These are phyloP conservation scores for Stephania yunnanensis DNA, from an alignment of 164 flowering plant species.

Conservation along the genomic window DNA sequence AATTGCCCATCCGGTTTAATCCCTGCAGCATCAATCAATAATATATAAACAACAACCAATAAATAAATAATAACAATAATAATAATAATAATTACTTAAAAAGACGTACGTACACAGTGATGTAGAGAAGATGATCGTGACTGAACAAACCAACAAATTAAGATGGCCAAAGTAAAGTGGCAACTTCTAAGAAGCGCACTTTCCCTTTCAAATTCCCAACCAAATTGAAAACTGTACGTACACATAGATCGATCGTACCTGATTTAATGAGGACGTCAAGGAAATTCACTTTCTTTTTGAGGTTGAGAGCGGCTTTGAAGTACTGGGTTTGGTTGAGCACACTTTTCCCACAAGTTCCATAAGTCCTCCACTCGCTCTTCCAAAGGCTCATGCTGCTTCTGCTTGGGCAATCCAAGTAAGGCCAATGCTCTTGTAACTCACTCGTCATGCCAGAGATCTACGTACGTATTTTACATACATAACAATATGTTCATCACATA, in stretches of 20 bases:
- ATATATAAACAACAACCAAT: too few species aligned
- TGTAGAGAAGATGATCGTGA: too few species aligned
- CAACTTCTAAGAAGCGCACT: too few species aligned
- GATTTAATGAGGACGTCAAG: constrained; percentile 22
- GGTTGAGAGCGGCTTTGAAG: constrained; percentile 30
- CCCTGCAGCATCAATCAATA: constrained; percentile 14
- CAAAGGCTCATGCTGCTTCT: constrained; percentile 23
- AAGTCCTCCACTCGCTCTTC: constrained; percentile 40
- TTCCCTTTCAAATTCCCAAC: too few species aligned
- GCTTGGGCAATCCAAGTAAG: constrained; percentile 35
- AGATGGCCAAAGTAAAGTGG: too few species aligned
- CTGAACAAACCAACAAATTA: too few species aligned
- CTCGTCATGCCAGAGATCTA: constrained; percentile 21
- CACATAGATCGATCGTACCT: constrained; percentile 15
- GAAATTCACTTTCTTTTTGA: constrained; percentile 24
- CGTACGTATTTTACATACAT: background rate
- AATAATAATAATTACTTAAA: too few species aligned
- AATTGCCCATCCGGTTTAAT: constrained; percentile 29
- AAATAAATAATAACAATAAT: too few species aligned
- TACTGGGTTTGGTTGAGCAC: constrained; percentile 30
- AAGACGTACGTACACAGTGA: too few species aligned
- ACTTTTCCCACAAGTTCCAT: constrained; percentile 39
- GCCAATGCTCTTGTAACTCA: constrained; percentile 30
- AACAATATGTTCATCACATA: background rate
- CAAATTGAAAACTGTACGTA: too few species aligned